Evolutionary conservation across 148 eudicot species (phyloP).

Genomic region (Rhododendron williamsianum): DNA sequence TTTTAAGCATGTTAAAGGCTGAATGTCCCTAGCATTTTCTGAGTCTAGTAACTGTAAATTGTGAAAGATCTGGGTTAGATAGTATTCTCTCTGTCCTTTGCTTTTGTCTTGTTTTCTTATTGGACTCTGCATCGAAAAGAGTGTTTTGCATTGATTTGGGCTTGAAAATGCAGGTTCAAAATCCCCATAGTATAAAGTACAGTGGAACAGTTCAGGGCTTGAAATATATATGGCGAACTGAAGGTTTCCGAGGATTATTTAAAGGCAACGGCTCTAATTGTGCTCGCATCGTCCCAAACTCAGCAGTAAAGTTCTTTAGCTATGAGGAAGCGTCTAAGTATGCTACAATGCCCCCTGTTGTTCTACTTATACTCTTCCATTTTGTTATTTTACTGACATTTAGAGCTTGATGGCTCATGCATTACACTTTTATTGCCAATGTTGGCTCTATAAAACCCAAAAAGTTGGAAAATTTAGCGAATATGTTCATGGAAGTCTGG

Average conservation of each 20-base stretch:
- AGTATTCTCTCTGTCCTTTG: neutral
- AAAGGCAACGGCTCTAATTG: constrained; percentile 95
- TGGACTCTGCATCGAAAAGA: neutral
- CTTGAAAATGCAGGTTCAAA: constrained; percentile 62
- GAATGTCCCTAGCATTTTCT: neutral
- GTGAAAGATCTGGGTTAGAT: neutral
- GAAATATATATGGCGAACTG: constrained; percentile 88
- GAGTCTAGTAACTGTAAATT: neutral
- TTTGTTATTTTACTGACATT: neutral
- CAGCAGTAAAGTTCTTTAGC: constrained; percentile 91
- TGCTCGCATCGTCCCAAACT: constrained; percentile 93
- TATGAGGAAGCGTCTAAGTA: constrained; percentile 94
- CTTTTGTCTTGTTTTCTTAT: neutral
- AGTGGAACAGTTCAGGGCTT: constrained; percentile 79
- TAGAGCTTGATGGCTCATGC: constrained; percentile 1
- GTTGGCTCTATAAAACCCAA: neutral
- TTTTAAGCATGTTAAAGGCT: neutral
- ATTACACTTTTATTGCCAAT: neutral
- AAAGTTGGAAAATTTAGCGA: neutral
- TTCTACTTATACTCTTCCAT: neutral
- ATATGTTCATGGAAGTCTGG: neutral
- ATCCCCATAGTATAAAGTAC: constrained; percentile 79
- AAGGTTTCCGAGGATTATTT: constrained; percentile 82
- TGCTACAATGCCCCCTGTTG: constrained; percentile 12
- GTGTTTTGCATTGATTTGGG: constrained; percentile 3